These are phyloP conservation scores for Albatrellus ellisii DNA, from an alignment of 768 basidiomycete species.

Conservation along the genomic window DNA sequence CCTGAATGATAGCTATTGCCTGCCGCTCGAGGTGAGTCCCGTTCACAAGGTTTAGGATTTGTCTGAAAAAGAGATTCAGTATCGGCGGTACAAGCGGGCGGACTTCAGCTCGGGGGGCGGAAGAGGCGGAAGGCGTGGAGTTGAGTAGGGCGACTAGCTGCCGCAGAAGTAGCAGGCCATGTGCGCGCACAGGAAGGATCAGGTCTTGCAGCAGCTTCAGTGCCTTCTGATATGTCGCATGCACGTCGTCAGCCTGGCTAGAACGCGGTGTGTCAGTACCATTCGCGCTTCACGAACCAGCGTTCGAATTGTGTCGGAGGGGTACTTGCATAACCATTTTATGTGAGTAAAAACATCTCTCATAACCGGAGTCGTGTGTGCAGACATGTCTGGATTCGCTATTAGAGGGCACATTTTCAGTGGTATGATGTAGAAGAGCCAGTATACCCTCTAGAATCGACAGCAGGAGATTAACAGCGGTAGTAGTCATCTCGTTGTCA, in stretches of 20 bases:
- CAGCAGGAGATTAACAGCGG: conserved; percentile 68
- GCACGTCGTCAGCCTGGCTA: conserved; percentile 34
- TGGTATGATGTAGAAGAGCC: not conserved
- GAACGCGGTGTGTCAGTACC: conserved; percentile 69
- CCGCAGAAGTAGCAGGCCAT: conserved; percentile 75
- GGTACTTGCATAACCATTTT: conserved; percentile 37
- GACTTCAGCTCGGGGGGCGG: conserved; percentile 22
- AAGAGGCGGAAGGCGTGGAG: conserved; percentile 2
- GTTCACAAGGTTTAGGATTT: too few species aligned
- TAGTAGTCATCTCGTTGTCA: conserved; percentile 59
- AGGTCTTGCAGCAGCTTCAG: conserved; percentile 83
- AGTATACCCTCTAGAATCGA: conserved; percentile 73
- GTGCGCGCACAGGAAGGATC: conserved; percentile 85
- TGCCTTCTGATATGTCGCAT: conserved; percentile 74
- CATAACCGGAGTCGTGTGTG: conserved; percentile 46
- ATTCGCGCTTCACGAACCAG: conserved; percentile 70
- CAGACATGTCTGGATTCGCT: conserved; percentile 48
- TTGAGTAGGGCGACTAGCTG: too few species aligned
- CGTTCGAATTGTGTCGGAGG: conserved; percentile 34
- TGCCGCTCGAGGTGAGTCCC: too few species aligned
- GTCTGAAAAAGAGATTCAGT: conserved; percentile 75
- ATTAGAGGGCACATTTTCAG: not conserved
- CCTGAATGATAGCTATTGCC: too few species aligned
- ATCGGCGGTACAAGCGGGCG: conserved; percentile 69
- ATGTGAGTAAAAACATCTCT: conserved; percentile 59